Base-by-base conservation (phyloP, 1,284 basidiomycete species). In the Leccinum angustisporum region DNA sequence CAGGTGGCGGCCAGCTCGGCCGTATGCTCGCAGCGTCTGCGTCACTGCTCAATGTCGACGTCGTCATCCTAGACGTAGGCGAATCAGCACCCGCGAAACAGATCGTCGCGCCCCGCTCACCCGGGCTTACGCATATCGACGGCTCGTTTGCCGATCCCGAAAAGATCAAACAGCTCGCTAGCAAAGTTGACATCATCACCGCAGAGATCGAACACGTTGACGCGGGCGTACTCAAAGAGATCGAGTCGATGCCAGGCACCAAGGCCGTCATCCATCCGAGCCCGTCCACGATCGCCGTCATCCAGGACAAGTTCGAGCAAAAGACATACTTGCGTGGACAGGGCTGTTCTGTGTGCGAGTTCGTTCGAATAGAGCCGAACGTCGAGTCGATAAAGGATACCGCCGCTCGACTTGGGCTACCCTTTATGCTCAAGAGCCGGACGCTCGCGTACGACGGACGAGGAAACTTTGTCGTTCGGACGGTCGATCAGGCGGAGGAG, bases 141-240 rank as follows among this genome's bases (percentile, higher is more conserved):
- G 97, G 97, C 56, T 89, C 93, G 9, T 99, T 98, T 78, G 81
- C 90, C 38, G 90, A 95, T 71, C 83, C 91, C 3, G 78, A 78
- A 25, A 91, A 92, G 76, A 98, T 99, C 69, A 81, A 82, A 53
- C 83, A 91, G 67, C 86, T 99, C 18, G 94, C 95, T 0, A 67
- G 76, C 21, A 87, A 88, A 72, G 95, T 94, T 43, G 94, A 98
- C 71, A 80, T 99, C 46, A 80, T 99, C 59, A 99, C 97, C 0
- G 90, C 97, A 58, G 97, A 99, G 79, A 99, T 99, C 55, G 97
- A 99, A 78, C 97, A 99, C 72, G 95, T 99, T 61, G 88, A 97
- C 69, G 94, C 86, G 6, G 79, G 80, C 27, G 86, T 94, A 1
- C 81, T 99, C 7, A 86, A 89, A 61, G 81, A 87, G 50, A 81